phyloP scores from a whole-genome alignment of 2,329 filamentous ascomycete species.

The Geosmithia flava region DNA sequence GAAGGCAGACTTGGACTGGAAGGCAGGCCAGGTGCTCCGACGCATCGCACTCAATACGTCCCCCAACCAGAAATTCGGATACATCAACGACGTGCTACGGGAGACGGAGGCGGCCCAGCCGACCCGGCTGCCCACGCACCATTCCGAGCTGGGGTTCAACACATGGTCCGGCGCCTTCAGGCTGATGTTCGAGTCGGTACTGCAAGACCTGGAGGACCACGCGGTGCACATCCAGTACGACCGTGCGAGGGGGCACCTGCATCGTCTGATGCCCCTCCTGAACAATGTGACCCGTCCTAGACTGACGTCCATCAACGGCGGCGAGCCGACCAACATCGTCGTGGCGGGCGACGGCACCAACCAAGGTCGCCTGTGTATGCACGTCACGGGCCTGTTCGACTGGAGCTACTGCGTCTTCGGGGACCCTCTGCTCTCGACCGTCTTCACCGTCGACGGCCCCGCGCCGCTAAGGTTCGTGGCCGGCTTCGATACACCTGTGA shows the following conservation, averaged over 20 bases:
- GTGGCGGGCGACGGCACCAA: too few relatives aligned
- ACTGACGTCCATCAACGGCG: conserved; percentile 41
- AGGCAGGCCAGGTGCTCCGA: conserved; percentile 32
- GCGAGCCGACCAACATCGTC: conserved; percentile 36
- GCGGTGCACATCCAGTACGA: conserved; percentile 45
- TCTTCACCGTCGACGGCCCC: neutral
- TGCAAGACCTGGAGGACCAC: conserved; percentile 50
- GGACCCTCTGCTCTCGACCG: conserved; percentile 39
- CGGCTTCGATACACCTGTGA: neutral
- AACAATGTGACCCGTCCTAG: conserved; percentile 38
- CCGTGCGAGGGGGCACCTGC: conserved; percentile 37
- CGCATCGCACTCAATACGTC: conserved; percentile 29
- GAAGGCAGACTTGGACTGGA: conserved; percentile 23
- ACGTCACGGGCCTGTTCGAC: conserved; percentile 38
- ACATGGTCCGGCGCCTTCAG: conserved; percentile 45
- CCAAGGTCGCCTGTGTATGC: too few relatives aligned
- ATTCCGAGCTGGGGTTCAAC: neutral
- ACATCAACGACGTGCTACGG: conserved; percentile 13
- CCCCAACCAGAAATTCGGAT: conserved; percentile 34
- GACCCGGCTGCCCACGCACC: neutral
- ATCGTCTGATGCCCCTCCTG: conserved; percentile 33
- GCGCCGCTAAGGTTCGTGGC: neutral
- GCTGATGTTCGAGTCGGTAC: conserved; percentile 38
- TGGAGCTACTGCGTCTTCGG: conserved; percentile 49
- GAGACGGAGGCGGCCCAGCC: conserved; percentile 4